A percentile compares a stretch with the other conserved stretches of the same genome.
These are phyloP conservation scores for Chenopodium berlandieri DNA, from an alignment of 148 eudicot species.

Conservation along the genomic window DNA sequence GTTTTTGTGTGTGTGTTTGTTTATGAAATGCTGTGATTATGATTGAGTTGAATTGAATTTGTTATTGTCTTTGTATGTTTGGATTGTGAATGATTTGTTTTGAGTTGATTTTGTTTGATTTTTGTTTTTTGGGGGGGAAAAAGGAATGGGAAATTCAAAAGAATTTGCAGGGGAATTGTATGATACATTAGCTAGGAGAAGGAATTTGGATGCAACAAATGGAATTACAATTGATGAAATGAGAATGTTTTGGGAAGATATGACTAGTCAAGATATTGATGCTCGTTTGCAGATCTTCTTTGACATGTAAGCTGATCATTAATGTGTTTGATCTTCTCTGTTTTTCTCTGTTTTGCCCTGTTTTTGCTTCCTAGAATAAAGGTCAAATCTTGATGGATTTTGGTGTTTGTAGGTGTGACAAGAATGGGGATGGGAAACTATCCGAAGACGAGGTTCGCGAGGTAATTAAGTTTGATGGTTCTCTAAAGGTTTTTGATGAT, in stretches of 20 bases:
- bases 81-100: not conserved
- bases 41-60: not conserved
- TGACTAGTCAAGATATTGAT: conserved; percentile 77
- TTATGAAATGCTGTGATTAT: not conserved
- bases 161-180: conserved; percentile 78
- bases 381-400: conserved; percentile 16
- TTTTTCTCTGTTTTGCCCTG: not conserved
- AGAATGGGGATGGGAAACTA: conserved; percentile 89
- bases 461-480: conserved; percentile 36
- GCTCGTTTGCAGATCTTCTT: conserved; percentile 85
- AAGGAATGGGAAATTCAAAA: conserved; percentile 76
- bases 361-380: not conserved
- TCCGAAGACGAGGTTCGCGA: conserved; percentile 91
- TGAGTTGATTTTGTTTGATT: not conserved
- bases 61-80: not conserved
- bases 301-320: conserved; percentile 60
- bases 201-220: conserved; percentile 45
- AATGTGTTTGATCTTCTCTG: not conserved
- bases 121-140: conserved; percentile 16
- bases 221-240: conserved; percentile 66
- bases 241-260: conserved; percentile 84
- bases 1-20: too few relatives aligned
- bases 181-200: conserved; percentile 79
- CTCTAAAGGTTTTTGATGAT: not conserved
- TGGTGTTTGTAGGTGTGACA: conserved; percentile 75